A percentile compares a stretch with the other conserved stretches of the same genome.
phyloP scores from a whole-genome alignment of 164 flowering plant genomes.

The Amborella trichopoda region DNA sequence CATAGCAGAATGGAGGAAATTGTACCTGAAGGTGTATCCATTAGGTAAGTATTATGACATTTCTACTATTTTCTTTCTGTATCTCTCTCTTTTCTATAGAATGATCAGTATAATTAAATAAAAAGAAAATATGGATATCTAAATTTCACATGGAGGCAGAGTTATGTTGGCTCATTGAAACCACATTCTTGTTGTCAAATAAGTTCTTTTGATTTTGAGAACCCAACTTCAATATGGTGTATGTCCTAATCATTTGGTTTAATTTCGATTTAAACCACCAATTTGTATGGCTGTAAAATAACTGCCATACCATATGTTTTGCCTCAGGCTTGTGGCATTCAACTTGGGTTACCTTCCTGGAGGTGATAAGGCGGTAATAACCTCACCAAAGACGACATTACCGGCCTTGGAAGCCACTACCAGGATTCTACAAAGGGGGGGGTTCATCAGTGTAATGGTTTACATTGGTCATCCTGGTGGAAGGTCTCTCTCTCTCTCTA shows the following conservation, averaged over 20 bases:
- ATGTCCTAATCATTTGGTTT: too few species aligned
- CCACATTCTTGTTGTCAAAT: too few species aligned
- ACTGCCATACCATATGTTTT: too few species aligned
- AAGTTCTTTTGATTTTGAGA: too few species aligned
- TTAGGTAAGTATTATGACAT: constrained; percentile 32
- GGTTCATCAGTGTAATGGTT: constrained; percentile 66
- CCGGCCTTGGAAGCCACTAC: constrained; percentile 60
- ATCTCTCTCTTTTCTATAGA: background rate
- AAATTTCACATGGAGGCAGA: too few species aligned
- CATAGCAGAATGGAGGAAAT: constrained; percentile 84
- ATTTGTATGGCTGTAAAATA: too few species aligned
- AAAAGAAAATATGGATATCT: too few species aligned
- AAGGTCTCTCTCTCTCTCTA: constrained; percentile 28
- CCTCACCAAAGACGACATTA: constrained; percentile 51
- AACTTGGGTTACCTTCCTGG: constrained; percentile 98
- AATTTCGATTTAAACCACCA: too few species aligned
- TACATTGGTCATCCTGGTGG: constrained; percentile 94
- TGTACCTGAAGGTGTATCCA: constrained; percentile 35
- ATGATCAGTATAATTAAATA: too few species aligned
- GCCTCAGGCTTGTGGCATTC: constrained; percentile 84
- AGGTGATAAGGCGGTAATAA: constrained; percentile 65
- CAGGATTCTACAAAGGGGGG: constrained; percentile 45
- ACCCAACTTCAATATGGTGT: too few species aligned
- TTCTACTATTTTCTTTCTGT: background rate
- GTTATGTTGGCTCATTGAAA: too few species aligned